Base-by-base conservation (phyloP, 2,329 filamentous ascomycete genomes). In the Aureobasidium zeae region DNA sequence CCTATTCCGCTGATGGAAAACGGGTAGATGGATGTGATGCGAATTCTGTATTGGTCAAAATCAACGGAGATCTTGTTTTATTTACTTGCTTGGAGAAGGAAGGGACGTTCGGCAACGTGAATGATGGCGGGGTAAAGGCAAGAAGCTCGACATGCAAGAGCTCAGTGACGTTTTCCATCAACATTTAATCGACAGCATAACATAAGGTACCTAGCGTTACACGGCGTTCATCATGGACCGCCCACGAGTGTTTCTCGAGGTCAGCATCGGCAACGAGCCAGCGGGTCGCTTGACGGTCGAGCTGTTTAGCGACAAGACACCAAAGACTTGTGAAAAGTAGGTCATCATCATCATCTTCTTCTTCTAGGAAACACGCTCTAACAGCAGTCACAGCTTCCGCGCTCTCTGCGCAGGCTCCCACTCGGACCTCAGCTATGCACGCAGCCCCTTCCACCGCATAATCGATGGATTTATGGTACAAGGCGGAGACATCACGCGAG, bases 301-400 rank as follows among this genome's bases (percentile, higher is more conserved):
- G 54, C 61, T 70, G 15, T 70, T 68, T 57, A 54, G 53, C 16
- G 67, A 70, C 53, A 59, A 67, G 48, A 59, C 64, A 8, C 67
- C 67, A 8, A 60, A 58, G 45, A 68, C 67, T 37, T 66, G 62
- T 52, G 65, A 69, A 55, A 69, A 68, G 66, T 68, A 56, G 67
- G 66, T 68, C 55, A 49, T 53, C 50, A 21, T 15, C 12, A 16
- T 12, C 7, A 35, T 26, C n/a, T 38, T 24, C 17, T 20, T 24
- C 28, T 37, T 26, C 31, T 26, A 17, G 22, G 11, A 20, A 22
- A 11, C 28, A 20, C 7, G 7, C 24, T 29, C 49, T 50, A 35
- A 52, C 34, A 29, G 17, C 33, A 37, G 49, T 15, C 11, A 24
- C 48, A 70, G 66, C 51, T 70, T 70, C 51, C 63, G 64, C 10